phyloP scores from a whole-genome alignment of 1,284 basidiomycete genomes.

The Mycena sp. region DNA sequence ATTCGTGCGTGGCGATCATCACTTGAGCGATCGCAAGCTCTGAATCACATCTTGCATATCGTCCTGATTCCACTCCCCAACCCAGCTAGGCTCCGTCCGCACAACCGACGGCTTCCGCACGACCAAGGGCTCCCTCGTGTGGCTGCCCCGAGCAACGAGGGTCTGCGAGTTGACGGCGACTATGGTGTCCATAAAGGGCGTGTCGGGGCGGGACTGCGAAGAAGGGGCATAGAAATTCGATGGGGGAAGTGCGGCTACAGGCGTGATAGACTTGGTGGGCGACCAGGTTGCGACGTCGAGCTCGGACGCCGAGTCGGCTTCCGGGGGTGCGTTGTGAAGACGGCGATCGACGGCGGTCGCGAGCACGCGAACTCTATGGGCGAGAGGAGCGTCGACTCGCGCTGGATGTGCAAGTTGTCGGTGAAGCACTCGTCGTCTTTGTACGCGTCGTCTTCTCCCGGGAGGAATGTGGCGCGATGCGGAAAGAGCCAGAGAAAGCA shows the following conservation, averaged over 20 bases:
- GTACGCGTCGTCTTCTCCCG: background rate
- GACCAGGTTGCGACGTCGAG: no score
- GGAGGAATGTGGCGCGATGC: background rate
- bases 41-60: constrained; percentile 28
- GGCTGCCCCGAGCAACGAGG: background rate
- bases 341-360: background rate
- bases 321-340: background rate
- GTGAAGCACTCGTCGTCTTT: background rate
- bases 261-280: background rate
- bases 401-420: constrained; percentile 11
- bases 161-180: constrained; percentile 18
- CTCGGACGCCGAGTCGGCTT: background rate
- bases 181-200: constrained; percentile 24
- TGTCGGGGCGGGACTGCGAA: constrained; percentile 14
- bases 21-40: constrained; percentile 21
- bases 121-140: no score
- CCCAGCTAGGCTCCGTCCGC: constrained; percentile 15
- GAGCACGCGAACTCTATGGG: constrained; percentile 18
- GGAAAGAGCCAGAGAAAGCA: constrained; percentile 10
- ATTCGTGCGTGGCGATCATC: no score
- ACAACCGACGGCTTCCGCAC: constrained; percentile 3
- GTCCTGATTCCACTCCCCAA: constrained; percentile 29
- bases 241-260: background rate
- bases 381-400: constrained; percentile 5
- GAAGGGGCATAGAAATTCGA: background rate